Evolutionary conservation across 768 basidiomycete species (phyloP).

Genomic region (Agrocybe pediades): DNA sequence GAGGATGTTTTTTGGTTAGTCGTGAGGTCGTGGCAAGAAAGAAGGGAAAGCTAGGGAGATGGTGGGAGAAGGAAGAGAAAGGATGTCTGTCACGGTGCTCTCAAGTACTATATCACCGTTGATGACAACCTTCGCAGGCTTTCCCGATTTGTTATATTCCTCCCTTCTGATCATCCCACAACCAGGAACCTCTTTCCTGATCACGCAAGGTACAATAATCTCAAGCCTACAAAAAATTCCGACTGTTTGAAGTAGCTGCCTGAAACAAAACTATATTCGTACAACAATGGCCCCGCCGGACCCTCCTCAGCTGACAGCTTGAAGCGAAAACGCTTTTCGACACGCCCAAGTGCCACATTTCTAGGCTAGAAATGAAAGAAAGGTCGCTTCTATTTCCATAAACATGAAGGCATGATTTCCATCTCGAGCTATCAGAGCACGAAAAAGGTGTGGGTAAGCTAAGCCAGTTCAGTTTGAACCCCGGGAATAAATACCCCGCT

Average conservation of each 20-base stretch:
- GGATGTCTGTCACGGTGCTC: constrained; percentile 11
- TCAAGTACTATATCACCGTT: constrained; percentile 15
- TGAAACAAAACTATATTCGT: not conserved
- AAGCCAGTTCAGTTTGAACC: not conserved
- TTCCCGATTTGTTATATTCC: constrained; percentile 3
- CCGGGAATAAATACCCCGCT: not conserved
- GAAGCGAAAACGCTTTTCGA: not conserved
- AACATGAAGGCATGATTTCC: not conserved
- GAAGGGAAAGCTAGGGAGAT: constrained; percentile 3
- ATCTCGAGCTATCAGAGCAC: not conserved
- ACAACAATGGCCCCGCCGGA: not conserved
- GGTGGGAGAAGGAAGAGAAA: constrained; percentile 16
- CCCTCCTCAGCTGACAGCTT: not conserved
- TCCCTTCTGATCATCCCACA: constrained; percentile 6
- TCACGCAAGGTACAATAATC: not conserved
- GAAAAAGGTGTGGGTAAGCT: not conserved
- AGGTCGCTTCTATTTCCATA: not conserved
- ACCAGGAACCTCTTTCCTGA: too few relatives aligned
- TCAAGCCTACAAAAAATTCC: not conserved
- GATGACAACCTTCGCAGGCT: constrained; percentile 15
- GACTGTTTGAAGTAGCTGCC: not conserved
- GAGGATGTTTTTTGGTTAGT: not conserved
- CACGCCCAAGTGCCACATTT: not conserved
- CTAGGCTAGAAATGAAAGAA: not conserved
- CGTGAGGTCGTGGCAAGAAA: constrained; percentile 5